Evolutionary conservation across 1,139 yeast genomes (phyloP), one percentile per base, ranked within the genome.

Genomic region (Magnusiomyces tetraspermus): DNA sequence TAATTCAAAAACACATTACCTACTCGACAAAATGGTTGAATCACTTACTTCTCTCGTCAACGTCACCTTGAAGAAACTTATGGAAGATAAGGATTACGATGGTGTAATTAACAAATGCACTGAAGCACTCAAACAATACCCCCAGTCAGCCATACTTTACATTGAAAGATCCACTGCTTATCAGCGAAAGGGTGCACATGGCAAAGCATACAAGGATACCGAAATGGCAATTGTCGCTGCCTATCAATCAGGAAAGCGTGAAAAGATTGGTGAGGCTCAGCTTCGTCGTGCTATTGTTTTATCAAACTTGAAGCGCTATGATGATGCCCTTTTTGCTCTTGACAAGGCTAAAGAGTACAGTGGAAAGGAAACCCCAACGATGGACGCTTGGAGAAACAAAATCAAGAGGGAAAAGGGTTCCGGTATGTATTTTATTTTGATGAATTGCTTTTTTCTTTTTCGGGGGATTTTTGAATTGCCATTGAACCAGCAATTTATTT

Each of bases 221-320:
- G 73, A 77, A 10, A 65, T 67, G 26, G 92, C 94, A 0, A 72
- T 80, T 41, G 65, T 69, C 1, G 62, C 78, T 30, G 89, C 94
- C 0, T 67, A 70, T 41, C 68, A 66, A 4, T 67, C 78, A 47
- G 83, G 82, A 0, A 77, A 73, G 52, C 69, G 82, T 55, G 69
- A 71, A 2, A 76, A 76, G n/a, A 71, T 83, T 42, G 85, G 80
- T 0, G 70, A 74, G 31, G 79, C 83, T 26, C 77, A 83, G 60
- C 79, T 81, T 62, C 73, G 86, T 43, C 70, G 82, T 52, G 86
- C 67, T 60, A 45, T 45, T 33, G 28, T 24, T 21, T 33, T 45
- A 1, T 83, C 74, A 67, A 95, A 90, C 67, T 82, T 87, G 0
- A 61, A 71, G 17, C 86, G 88, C 65, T 92, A 90, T 65, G 89